phyloP scores from a whole-genome alignment of 2,329 filamentous ascomycete species.

The Colletotrichum liaoningense region DNA sequence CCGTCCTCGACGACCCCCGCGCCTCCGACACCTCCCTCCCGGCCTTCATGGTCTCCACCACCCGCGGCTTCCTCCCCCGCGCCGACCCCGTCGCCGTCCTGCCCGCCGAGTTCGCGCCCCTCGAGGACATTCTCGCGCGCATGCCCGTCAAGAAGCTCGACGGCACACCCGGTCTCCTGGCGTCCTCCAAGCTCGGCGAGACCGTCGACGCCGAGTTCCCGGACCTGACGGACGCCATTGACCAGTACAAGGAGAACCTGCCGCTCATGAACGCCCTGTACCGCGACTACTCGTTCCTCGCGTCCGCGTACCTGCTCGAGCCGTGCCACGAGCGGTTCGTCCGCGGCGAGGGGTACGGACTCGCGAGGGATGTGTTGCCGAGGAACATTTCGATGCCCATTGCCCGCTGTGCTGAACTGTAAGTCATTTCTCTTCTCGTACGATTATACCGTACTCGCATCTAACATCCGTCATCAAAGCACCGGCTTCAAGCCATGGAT shows the following conservation, averaged over 20 bases:
- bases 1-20: conserved; percentile 71
- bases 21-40: conserved; percentile 73
- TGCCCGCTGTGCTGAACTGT: conserved; percentile 86
- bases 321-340: conserved; percentile 84
- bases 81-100: conserved; percentile 71
- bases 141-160: conserved; percentile 83
- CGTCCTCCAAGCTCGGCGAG: conserved; percentile 78
- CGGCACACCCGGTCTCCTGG: conserved; percentile 82
- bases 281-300: conserved; percentile 91
- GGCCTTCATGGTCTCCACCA: conserved; percentile 83
- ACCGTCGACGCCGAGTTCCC: conserved; percentile 80
- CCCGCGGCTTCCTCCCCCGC: conserved; percentile 79
- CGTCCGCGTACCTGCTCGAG: conserved; percentile 90
- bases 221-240: conserved; percentile 79
- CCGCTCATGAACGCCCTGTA: conserved; percentile 88
- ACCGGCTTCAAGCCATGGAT: conserved; percentile 90
- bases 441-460: too few species aligned
- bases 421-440: conserved; percentile 53
- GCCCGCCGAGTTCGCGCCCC: conserved; percentile 77
- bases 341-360: conserved; percentile 80
- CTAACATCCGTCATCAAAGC: conserved; percentile 41
- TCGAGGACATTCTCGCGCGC: conserved; percentile 78
- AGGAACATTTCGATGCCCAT: conserved; percentile 83
- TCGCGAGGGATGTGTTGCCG: conserved; percentile 80
- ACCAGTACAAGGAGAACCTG: conserved; percentile 79